Conservation (phyloP, 2,329 filamentous ascomycete species). For the Aschersonia sp. region DNA sequence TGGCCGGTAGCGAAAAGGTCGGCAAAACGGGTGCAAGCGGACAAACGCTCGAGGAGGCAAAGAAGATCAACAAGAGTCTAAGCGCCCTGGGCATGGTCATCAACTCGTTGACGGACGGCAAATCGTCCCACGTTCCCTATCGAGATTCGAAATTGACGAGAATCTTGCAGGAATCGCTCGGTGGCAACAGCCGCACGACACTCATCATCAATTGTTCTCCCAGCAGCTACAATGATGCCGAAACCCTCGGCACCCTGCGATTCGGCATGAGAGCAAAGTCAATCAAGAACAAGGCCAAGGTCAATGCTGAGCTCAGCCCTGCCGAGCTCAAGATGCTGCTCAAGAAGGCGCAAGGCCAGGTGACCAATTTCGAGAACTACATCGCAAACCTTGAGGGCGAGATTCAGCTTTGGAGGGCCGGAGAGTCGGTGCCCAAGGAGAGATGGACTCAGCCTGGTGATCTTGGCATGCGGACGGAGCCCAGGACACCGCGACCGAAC, state of each 20-base stretch:
- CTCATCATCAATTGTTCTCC: constrained; percentile 99
- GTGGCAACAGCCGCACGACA: constrained; percentile 96
- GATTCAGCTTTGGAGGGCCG: constrained; percentile 72
- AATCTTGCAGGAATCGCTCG: constrained; percentile 91
- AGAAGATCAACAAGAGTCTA: constrained; percentile 99
- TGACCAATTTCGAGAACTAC: constrained; percentile 78
- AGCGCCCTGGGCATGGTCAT: constrained; percentile 98
- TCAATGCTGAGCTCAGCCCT: constrained; percentile 94
- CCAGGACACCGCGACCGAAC: constrained; percentile 33
- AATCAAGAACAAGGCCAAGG: constrained; percentile 99
- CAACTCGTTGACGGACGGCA: constrained; percentile 90
- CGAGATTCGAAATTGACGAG: constrained; percentile 95
- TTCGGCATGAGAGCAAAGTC: constrained; percentile 96
- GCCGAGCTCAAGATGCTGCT: constrained; percentile 86
- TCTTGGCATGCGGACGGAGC: constrained; percentile 23
- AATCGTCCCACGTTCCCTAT: constrained; percentile 91
- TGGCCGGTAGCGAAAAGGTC: constrained; percentile 96
- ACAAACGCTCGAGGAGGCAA: constrained; percentile 93
- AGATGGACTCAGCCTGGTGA: constrained; percentile 61
- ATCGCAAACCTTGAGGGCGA: constrained; percentile 73
- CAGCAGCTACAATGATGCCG: constrained; percentile 92
- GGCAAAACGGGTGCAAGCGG: constrained; percentile 97
- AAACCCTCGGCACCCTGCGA: constrained; percentile 80
- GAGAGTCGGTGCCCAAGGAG: constrained; percentile 79
- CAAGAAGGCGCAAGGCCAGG: constrained; percentile 81